phyloP scores from a whole-genome alignment of 2,329 filamentous ascomycete species.

The Exutisphaerella laricina region DNA sequence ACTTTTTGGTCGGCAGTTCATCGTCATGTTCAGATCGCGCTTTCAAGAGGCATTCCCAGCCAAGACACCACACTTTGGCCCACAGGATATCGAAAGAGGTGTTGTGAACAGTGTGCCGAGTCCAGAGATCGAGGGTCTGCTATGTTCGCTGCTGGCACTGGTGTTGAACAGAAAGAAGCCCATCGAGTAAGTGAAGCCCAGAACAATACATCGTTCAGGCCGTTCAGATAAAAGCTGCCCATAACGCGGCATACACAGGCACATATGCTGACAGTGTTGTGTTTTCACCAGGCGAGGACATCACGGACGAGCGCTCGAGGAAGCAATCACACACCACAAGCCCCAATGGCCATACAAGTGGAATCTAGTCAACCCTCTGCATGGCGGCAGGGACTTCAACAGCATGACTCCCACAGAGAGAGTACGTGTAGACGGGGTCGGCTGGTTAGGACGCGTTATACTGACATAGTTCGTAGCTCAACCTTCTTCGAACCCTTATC shows the following conservation, averaged over 20 bases:
- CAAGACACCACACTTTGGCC: constrained; percentile 82
- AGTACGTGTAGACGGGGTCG: constrained; percentile 47
- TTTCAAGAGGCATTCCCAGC: constrained; percentile 86
- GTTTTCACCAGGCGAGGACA: constrained; percentile 68
- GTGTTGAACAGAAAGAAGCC: constrained; percentile 97
- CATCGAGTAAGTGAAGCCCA: constrained; percentile 70
- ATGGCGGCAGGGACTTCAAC: constrained; percentile 73
- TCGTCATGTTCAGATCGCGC: constrained; percentile 95
- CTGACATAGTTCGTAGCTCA: constrained; percentile 58
- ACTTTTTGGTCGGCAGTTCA: constrained; percentile 64
- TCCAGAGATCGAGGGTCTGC: constrained; percentile 76
- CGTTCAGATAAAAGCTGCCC: no score
- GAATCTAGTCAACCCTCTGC: constrained; percentile 76
- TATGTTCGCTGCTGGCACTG: constrained; percentile 83
- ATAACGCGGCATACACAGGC: background rate
- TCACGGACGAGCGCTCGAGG: constrained; percentile 87
- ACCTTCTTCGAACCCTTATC: constrained; percentile 73
- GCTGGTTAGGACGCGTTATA: constrained; percentile 1
- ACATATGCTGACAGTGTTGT: constrained; percentile 30
- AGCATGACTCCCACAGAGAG: constrained; percentile 75
- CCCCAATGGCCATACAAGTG: constrained; percentile 83
- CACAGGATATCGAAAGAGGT: constrained; percentile 89
- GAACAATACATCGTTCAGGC: no score
- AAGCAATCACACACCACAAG: constrained; percentile 79
- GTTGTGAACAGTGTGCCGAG: constrained; percentile 72